These are phyloP conservation scores for Pneumocystis jirovecii DNA, from an alignment of 1,139 yeast species.

Conservation along the genomic window DNA sequence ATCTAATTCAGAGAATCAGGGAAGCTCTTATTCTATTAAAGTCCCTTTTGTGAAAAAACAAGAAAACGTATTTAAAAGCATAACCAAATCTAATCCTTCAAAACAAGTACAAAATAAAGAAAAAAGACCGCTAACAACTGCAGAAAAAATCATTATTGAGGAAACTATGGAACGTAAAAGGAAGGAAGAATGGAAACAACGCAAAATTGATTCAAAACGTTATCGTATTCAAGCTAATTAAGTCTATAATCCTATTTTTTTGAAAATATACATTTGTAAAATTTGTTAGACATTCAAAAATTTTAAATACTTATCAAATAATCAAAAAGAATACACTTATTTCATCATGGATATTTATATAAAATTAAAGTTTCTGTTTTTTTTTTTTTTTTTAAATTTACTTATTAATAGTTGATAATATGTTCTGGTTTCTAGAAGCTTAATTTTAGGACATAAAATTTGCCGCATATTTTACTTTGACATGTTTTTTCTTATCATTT, in stretches of 20 bases:
- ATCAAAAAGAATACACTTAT: not conserved
- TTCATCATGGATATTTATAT: not conserved
- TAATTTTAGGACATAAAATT: too few species aligned
- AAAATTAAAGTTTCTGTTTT: not conserved
- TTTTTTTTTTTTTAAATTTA: not conserved
- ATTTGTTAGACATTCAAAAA: not conserved
- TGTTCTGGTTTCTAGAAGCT: too few species aligned
- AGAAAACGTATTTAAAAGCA: conserved; percentile 1
- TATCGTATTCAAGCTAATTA: not conserved
- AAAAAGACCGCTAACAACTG: conserved; percentile 3
- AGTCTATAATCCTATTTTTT: not conserved
- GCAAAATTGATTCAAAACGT: not conserved
- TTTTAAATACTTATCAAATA: not conserved
- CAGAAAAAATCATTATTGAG: conserved; percentile 8
- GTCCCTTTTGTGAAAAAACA: conserved; percentile 2
- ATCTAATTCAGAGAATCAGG: not conserved
- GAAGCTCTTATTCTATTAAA: not conserved
- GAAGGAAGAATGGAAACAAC: not conserved
- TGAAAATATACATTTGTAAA: not conserved
- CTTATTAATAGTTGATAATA: not conserved
- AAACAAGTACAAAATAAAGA: conserved; percentile 2
- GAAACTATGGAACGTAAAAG: not conserved
- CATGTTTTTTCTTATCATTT: not conserved
- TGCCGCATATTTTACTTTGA: too few species aligned
- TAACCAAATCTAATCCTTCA: conserved; percentile 2